A percentile compares a stretch with the other conserved stretches of the same genome.
phyloP scores from a whole-genome alignment of 2,329 filamentous ascomycete genomes.

The Leptographium flavum region DNA sequence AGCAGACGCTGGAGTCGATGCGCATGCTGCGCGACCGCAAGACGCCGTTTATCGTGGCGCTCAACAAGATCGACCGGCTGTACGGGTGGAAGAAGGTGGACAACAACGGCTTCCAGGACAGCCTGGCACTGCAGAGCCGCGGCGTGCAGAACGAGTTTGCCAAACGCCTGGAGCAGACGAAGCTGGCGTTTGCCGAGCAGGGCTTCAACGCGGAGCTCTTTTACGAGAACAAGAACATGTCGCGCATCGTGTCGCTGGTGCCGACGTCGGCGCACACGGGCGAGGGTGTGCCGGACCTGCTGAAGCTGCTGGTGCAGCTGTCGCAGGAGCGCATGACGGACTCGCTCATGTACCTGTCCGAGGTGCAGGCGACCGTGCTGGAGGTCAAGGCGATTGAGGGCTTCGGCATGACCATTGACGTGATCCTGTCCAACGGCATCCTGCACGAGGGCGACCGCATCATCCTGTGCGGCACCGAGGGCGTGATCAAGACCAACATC shows the following conservation, averaged over 20 bases:
- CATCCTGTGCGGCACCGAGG: slow-evolving; percentile 91
- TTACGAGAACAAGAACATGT: slow-evolving; percentile 97
- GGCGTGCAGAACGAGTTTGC: slow-evolving; percentile 88
- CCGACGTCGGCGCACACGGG: slow-evolving; percentile 97
- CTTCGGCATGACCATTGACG: slow-evolving; percentile 96
- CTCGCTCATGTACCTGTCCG: slow-evolving; percentile 94
- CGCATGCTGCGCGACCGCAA: slow-evolving; percentile 80
- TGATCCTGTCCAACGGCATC: slow-evolving; percentile 91
- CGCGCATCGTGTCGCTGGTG: slow-evolving; percentile 84
- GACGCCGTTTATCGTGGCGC: slow-evolving; percentile 93
- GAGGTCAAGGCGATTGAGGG: slow-evolving; percentile 99
- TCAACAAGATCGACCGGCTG: slow-evolving; percentile 99
- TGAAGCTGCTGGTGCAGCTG: slow-evolving; percentile 83
- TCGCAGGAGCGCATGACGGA: slow-evolving; percentile 97
- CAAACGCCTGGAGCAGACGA: slow-evolving; percentile 79
- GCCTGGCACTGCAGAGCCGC: slow-evolving; percentile 77
- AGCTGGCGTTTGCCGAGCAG: slow-evolving; percentile 87
- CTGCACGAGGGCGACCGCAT: slow-evolving; percentile 88
- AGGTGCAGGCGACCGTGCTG: slow-evolving; percentile 93
- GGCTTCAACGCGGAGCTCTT: slow-evolving; percentile 96
- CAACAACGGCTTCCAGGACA: slow-evolving; percentile 96
- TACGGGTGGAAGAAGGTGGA: slow-evolving; percentile 98
- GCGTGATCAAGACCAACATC: slow-evolving; percentile 88
- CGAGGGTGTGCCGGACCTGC: slow-evolving; percentile 96
- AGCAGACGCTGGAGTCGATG: slow-evolving; percentile 96